Percentiles rank a stretch among this genome's conserved stretches.
These are phyloP conservation scores for Rhizopus sp. DNA, from an alignment of 371 early-diverging fungal species.

Conservation along the genomic window DNA sequence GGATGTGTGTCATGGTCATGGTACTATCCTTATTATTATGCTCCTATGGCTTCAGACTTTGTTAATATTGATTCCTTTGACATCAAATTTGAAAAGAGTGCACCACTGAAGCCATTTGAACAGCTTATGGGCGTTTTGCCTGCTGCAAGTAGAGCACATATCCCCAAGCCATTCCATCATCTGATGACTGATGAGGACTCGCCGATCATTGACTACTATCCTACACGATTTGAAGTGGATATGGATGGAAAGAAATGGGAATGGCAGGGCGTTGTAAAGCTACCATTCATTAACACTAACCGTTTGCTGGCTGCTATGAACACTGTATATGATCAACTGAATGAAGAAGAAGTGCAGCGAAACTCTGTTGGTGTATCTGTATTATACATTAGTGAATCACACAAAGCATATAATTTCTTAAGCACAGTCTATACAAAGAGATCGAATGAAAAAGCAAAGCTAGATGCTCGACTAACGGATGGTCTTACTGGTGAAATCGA, in stretches of 20 bases:
- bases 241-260: slow-evolving; percentile 97
- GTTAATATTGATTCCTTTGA: slow-evolving; percentile 73
- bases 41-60: slow-evolving; percentile 96
- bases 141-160: slow-evolving; percentile 78
- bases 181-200: slow-evolving; percentile 88
- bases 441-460: slow-evolving; percentile 38
- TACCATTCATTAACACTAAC: slow-evolving; percentile 92
- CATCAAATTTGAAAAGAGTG: slow-evolving; percentile 77
- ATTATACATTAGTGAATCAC: slow-evolving; percentile 67
- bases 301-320: slow-evolving; percentile 82
- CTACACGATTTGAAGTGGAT: slow-evolving; percentile 90
- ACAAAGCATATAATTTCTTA: slow-evolving; percentile 69
- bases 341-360: slow-evolving; percentile 73
- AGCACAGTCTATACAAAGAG: slow-evolving; percentile 70
- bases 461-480: slow-evolving; percentile 62
- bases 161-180: slow-evolving; percentile 78
- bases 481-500: slow-evolving; percentile 66
- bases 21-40: slow-evolving; percentile 98
- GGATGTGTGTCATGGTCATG: slow-evolving; percentile 97
- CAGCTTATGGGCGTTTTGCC: slow-evolving; percentile 99
- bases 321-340: slow-evolving; percentile 66
- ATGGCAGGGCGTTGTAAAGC: slow-evolving; percentile 96
- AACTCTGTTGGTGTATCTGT: slow-evolving; percentile 79
- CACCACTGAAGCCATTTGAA: slow-evolving; percentile 94
- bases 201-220: slow-evolving; percentile 93